Conservation (phyloP, 1,284 basidiomycete genomes). For the Melampsora medusae region DNA sequence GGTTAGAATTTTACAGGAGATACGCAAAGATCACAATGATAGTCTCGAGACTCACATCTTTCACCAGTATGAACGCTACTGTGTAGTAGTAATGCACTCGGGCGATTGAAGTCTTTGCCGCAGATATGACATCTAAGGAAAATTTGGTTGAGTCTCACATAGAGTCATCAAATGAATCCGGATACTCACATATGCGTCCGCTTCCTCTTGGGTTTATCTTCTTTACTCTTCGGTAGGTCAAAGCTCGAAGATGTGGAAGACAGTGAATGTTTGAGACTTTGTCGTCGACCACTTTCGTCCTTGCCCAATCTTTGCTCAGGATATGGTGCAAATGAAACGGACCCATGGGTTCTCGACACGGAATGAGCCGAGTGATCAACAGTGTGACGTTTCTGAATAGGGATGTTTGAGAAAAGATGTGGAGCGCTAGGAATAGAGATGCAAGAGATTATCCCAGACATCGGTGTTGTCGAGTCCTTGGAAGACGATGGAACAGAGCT, state of each 20-base stretch:
- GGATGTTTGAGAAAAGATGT: slow-evolving; percentile 19
- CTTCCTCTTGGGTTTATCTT: slow-evolving; percentile 35
- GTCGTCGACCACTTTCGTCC: too few relatives aligned
- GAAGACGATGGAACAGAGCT: background rate
- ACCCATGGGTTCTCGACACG: background rate
- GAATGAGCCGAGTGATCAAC: background rate
- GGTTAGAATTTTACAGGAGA: background rate
- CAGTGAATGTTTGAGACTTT: background rate
- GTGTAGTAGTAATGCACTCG: slow-evolving; percentile 37
- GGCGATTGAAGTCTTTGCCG: slow-evolving; percentile 40
- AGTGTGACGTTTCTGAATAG: background rate
- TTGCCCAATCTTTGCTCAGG: too few relatives aligned
- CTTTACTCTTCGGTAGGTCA: background rate
- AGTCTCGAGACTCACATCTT: slow-evolving; percentile 15
- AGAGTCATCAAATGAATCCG: background rate
- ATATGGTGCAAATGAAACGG: background rate
- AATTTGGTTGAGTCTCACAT: background rate
- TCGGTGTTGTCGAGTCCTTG: too few relatives aligned
- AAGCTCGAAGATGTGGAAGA: background rate
- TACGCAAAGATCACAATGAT: background rate
- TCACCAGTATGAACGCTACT: slow-evolving; percentile 37
- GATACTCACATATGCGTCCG: slow-evolving; percentile 25
- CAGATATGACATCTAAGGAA: slow-evolving; percentile 19
- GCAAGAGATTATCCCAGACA: background rate
- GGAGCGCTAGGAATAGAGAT: slow-evolving; percentile 31